These are phyloP conservation scores for Desmodesmus armatus DNA, from an alignment of 139 green algal genomes.

Conservation along the genomic window DNA sequence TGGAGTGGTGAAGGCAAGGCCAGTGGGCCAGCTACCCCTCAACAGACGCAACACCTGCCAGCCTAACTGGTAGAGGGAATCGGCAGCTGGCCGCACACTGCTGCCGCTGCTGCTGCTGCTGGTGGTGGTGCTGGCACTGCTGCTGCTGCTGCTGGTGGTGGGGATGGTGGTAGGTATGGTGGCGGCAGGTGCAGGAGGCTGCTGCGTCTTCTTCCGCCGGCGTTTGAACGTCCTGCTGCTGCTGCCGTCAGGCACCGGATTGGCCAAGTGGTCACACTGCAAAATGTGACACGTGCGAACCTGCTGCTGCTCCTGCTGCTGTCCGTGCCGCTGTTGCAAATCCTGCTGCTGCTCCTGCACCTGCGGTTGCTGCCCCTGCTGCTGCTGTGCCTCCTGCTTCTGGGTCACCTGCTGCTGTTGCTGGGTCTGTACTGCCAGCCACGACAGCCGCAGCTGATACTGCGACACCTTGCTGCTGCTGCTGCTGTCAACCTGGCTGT, in stretches of 20 bases:
- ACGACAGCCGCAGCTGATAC: slow-evolving; percentile 31
- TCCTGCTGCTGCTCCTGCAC: slow-evolving; percentile 4
- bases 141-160: slow-evolving; percentile 10
- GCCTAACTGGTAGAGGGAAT: background rate
- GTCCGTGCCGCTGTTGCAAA: background rate
- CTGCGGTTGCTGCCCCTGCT: background rate
- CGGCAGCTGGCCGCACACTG: background rate
- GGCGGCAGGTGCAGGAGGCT: too few relatives aligned
- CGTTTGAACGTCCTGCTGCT: too few relatives aligned
- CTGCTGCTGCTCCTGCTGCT: slow-evolving; percentile 24
- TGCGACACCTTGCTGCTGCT: too few relatives aligned
- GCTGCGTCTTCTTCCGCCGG: too few relatives aligned
- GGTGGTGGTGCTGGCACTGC: background rate
- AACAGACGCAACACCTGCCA: slow-evolving; percentile 15
- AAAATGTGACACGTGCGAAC: background rate
- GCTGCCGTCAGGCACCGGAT: too few relatives aligned
- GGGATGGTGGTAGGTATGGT: background rate
- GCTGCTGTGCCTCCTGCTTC: background rate
- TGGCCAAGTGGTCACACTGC: background rate
- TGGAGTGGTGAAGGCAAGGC: background rate
- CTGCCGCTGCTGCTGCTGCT: slow-evolving; percentile 14
- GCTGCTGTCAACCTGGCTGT: too few relatives aligned
- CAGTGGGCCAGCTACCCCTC: slow-evolving; percentile 6
- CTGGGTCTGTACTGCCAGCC: slow-evolving; percentile 21
- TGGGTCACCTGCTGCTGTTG: background rate